Evolutionary conservation across 805 yeast species (phyloP).

Genomic region (Nakazawaea holstii): DNA sequence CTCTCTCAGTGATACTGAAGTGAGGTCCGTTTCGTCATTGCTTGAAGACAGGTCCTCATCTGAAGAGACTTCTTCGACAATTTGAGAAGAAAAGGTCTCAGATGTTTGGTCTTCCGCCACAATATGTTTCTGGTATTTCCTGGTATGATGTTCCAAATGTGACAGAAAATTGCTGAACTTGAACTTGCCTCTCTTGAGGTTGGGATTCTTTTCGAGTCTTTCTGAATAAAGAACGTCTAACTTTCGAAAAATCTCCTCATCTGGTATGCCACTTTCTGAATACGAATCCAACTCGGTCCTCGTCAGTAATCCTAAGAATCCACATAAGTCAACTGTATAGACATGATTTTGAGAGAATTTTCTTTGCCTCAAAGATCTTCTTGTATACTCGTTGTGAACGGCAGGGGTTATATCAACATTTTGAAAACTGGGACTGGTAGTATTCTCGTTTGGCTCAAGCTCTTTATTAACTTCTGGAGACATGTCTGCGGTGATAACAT

Average conservation of each 20-base stretch:
- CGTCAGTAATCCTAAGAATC: constrained; percentile 25
- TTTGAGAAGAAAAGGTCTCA: neutral
- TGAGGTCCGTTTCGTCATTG: neutral
- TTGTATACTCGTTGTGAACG: neutral
- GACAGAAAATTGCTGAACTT: constrained; percentile 21
- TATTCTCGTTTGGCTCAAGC: no score
- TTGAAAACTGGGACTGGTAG: no score
- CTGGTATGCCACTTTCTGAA: constrained; percentile 23
- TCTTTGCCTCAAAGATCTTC: constrained; percentile 22
- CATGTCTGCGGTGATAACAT: no score
- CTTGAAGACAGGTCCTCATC: constrained; percentile 9
- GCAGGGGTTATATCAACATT: no score
- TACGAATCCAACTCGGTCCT: constrained; percentile 21
- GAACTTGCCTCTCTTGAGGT: constrained; percentile 19
- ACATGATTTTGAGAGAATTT: constrained; percentile 29
- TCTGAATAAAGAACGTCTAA: constrained; percentile 21
- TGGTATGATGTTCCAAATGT: constrained; percentile 13
- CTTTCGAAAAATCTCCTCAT: constrained; percentile 20
- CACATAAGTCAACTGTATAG: constrained; percentile 28
- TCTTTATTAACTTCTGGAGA: no score
- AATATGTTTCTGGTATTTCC: constrained; percentile 13
- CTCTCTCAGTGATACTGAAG: neutral
- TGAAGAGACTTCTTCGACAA: constrained; percentile 10
- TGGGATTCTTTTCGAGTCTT: constrained; percentile 19
- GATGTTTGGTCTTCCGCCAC: neutral